A percentile compares a stretch with the other conserved stretches of the same genome.
Evolutionary conservation across 1,284 basidiomycete species (phyloP).

Genomic region (Sporisorium graminicola): DNA sequence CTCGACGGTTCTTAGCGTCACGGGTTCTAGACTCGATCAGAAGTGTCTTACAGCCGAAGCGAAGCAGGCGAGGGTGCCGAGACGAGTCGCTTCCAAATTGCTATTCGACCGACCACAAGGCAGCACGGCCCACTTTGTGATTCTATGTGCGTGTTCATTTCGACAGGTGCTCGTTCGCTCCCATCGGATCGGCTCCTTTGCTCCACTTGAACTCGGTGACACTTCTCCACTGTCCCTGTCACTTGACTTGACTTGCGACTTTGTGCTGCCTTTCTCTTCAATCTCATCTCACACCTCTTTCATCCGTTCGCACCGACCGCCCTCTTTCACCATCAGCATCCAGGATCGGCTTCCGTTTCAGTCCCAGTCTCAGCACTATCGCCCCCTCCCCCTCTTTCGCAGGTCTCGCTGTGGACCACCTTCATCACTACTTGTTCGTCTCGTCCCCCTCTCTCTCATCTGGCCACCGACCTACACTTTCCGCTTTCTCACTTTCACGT

Average conservation of each 20-base stretch:
- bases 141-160: no score
- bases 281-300: conserved; percentile 1
- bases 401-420: neutral
- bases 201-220: no score
- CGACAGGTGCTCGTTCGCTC: no score
- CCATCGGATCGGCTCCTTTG: no score
- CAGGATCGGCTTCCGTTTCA: neutral
- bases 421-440: neutral
- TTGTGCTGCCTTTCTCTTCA: neutral
- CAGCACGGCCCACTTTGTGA: neutral
- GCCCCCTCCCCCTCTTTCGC: neutral
- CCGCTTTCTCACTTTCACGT: neutral
- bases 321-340: neutral
- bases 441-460: neutral
- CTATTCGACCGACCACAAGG: no score
- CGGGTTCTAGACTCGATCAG: neutral
- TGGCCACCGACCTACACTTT: neutral
- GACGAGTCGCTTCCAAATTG: no score
- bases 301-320: neutral
- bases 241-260: no score
- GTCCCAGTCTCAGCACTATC: neutral
- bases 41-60: neutral
- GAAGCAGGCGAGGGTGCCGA: no score
- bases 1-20: neutral
- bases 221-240: no score